phyloP scores from a whole-genome alignment of 108 stramenopile species.

The Cyclotella sp. region DNA sequence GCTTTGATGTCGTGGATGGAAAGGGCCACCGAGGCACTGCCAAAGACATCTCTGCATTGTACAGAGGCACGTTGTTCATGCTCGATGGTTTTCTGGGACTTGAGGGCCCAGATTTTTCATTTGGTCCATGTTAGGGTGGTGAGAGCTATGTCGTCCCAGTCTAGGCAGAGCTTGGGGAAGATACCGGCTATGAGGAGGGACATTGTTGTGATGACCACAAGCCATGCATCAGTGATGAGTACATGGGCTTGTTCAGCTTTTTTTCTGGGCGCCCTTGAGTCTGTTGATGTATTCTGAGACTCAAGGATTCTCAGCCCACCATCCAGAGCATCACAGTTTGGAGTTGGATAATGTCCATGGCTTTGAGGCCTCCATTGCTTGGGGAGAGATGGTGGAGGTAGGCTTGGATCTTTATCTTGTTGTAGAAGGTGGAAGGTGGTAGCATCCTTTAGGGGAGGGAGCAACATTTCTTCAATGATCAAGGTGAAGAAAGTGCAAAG shows the following conservation, averaged over 20 bases:
- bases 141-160: neutral
- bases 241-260: neutral
- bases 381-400: neutral
- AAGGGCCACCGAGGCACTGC: too few species aligned
- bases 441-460: too few species aligned
- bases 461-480: neutral
- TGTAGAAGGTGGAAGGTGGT: too few species aligned
- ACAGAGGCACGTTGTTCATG: conserved; percentile 2
- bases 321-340: neutral
- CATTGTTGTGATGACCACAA: neutral
- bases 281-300: too few species aligned
- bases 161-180: conserved; percentile 1
- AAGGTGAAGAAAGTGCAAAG: neutral
- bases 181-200: neutral
- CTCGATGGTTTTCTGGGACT: neutral
- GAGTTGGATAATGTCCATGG: too few species aligned
- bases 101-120: too few species aligned
- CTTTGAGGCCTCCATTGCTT: neutral
- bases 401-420: neutral
- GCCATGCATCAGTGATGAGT: too few species aligned
- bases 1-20: too few species aligned
- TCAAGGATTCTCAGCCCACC: neutral
- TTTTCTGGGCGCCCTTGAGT: conserved; percentile 11
- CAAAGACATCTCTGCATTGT: too few species aligned
- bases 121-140: neutral